Evolutionary conservation across 2,329 filamentous ascomycete genomes (phyloP), one percentile per base, ranked within the genome.

Genomic region (Thelonectria blattea): DNA sequence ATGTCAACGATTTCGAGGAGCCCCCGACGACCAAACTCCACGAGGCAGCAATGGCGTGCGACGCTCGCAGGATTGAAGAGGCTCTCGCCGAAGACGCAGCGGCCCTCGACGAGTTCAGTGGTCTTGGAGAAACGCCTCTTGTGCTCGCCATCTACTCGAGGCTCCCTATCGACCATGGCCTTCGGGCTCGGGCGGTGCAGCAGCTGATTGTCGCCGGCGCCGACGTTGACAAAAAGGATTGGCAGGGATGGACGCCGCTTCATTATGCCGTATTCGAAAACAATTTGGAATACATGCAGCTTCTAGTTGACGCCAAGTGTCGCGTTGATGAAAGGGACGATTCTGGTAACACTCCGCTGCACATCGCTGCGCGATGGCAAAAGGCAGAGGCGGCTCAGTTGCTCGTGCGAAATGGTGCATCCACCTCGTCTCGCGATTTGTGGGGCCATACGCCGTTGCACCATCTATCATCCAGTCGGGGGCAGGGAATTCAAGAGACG

Each of bases 361-460:
- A 65, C 4, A 0, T 0, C 0, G 65, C 61, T 5, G 39, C 39
- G 2, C 0, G 0, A 0, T 1, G 0, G 0, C 15, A 8, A 2
- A n/a, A n/a, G 0, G 14, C 20, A 0, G 51, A 62, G 7, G 12
- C 49, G 9, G 49, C 54, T 5, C 10, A 22, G 1, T 39, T 63
- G 1, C 42, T 68, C 10, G 37, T 66, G 1, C 20, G 18, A 0
- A 27, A 54, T 2, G 59, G 66, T 4, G 65, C 64, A 39, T 59
- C 62, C 1, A 20, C 17, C 32, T 52, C 46, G 9, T 14, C 27
- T 1, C 45, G 10, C 9, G 4, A 48, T 34, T 0, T 1, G 0
- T 0, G 1, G 2, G 12, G 22, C 10, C 0, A 2, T 0, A 58
- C 56, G 1, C 30, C 56, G 4, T 27, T 67, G 8, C 46, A 67